phyloP scores from a whole-genome alignment of 31 red algal species.

The Bonnemaisonia californica region DNA sequence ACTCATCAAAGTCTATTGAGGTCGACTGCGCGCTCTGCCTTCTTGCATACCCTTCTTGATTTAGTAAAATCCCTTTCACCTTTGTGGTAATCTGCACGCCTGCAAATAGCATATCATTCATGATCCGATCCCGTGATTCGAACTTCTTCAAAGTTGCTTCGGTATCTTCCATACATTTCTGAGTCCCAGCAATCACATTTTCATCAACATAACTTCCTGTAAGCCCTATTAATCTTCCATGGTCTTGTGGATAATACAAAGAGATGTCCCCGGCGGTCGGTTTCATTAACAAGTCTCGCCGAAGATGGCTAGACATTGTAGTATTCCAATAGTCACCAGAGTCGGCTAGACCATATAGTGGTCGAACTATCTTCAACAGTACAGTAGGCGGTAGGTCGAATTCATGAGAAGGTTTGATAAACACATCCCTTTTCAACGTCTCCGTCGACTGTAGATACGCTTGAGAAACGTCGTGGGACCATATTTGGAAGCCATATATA shows the following conservation, averaged over 20 bases:
- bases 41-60: conserved; percentile 7
- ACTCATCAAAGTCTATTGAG: background rate
- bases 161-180: background rate
- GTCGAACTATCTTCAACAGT: conserved; percentile 22
- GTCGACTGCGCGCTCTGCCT: background rate
- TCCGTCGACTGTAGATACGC: conserved; percentile 31
- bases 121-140: background rate
- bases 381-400: background rate
- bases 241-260: conserved; percentile 5
- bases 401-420: background rate
- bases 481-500: conserved; percentile 19
- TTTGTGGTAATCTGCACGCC: background rate
- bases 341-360: no score
- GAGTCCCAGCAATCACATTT: background rate
- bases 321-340: conserved; percentile 43
- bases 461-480: conserved; percentile 38
- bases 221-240: background rate
- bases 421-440: conserved; percentile 6
- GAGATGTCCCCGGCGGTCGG: conserved; percentile 16
- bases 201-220: conserved; percentile 32
- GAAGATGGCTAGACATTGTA: conserved; percentile 11
- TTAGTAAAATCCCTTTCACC: background rate
- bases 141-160: background rate
- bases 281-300: conserved; percentile 14
- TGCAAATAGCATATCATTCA: background rate